Evolutionary conservation across 805 yeast genomes (phyloP), one percentile per base, ranked within the genome.

Genomic region (Candida nanaspora): DNA sequence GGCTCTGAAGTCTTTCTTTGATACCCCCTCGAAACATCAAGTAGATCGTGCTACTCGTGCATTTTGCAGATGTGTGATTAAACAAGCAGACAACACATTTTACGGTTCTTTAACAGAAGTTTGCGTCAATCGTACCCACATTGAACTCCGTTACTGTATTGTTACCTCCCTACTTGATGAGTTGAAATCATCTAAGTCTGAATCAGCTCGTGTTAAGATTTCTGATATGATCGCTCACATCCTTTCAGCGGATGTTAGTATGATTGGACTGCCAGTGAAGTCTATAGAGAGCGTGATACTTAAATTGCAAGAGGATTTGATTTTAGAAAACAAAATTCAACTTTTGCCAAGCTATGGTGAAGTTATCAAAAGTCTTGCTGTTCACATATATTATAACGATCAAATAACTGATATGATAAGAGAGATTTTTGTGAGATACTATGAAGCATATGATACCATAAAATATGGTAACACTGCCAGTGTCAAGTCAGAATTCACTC

Each of bases 261-360:
- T 91, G 71, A 82, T 88, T 46, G 97, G 97, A 0, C 65, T 93
- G 35, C 83, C 96, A 10, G 84, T 88, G 6, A 69, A 87, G 30
- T 98, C 89, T 56, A 73, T 85, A 30, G 69, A 84, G 56, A 76
- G 80, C 45, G 77, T 72, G 41, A 54, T 84, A 6, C 59, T 83
- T 33, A 55, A 61, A 10, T 65, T 77, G 36, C 85, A 82, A 50
- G 53, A 56, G 10, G 42, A 48, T 14, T 43, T 51, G 33, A 46
- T 58, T 7, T 15, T 58, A 10, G 50, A 55, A 2, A 53, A 62
- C 8, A 40, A 48, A 4, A 41, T 48, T 6, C 43, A 55, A 8
- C 47, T 74, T 53, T 51, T 74, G 52, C 35, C 52, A 36, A 59
- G 72, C 50, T 80, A 78, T 50, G 62, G 78, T 2, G 63, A 64